Evolutionary conservation across 305 asterid species (phyloP).

Genomic region (Fraxinus nigra): DNA sequence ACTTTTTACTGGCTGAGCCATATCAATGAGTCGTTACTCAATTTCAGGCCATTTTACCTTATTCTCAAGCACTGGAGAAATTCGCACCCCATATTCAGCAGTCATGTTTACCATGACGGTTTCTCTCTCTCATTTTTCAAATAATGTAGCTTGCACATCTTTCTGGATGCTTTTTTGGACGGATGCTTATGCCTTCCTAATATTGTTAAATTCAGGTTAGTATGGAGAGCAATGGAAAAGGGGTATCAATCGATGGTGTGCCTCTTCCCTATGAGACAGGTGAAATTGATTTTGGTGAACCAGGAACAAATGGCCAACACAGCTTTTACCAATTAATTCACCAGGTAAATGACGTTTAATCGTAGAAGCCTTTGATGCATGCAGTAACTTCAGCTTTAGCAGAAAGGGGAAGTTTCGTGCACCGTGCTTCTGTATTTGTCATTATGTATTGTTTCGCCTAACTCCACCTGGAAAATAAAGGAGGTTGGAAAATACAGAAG

Average conservation of each 20-base stretch:
- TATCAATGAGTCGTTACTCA: slow-evolving; percentile 21
- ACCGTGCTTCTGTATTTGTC: slow-evolving; percentile 16
- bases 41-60: slow-evolving; percentile 93
- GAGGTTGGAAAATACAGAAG: background rate
- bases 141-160: slow-evolving; percentile 20
- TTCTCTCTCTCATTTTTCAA: background rate
- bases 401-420: background rate
- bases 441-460: slow-evolving; percentile 11
- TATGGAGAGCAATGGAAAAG: slow-evolving; percentile 99
- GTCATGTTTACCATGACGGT: slow-evolving; percentile 42
- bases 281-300: slow-evolving; percentile 99
- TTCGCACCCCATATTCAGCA: slow-evolving; percentile 97
- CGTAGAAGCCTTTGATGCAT: background rate
- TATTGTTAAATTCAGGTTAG: slow-evolving; percentile 60
- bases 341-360: slow-evolving; percentile 58
- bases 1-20: slow-evolving; percentile 12
- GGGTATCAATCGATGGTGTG: slow-evolving; percentile 89
- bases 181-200: slow-evolving; percentile 9
- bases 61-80: slow-evolving; percentile 95
- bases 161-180: slow-evolving; percentile 14
- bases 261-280: slow-evolving; percentile 91
- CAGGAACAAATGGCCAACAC: slow-evolving; percentile 98
- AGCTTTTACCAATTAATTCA: slow-evolving; percentile 99
- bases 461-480: slow-evolving; percentile 6
- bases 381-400: slow-evolving; percentile 2